Percentiles rank a stretch among this genome's conserved stretches.
Conservation (phyloP, 352 stramenopile species). For the Pythium phragmiticola region DNA sequence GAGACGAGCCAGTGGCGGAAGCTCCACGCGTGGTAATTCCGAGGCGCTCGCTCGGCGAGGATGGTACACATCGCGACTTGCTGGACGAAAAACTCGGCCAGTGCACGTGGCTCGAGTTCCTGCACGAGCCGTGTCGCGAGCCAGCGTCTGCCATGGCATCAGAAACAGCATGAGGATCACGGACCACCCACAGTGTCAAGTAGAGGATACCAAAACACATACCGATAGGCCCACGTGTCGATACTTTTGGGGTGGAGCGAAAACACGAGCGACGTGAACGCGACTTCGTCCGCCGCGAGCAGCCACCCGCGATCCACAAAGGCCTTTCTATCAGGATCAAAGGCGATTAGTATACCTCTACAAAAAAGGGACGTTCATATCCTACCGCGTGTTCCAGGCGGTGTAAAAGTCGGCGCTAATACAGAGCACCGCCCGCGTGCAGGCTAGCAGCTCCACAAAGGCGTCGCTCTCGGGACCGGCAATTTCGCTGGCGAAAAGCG, state of each 20-base stretch:
- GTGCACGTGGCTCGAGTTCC: slow-evolving; percentile 14
- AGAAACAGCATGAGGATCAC: neutral
- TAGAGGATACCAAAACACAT: slow-evolving; percentile 2
- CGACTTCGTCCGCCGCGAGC: slow-evolving; percentile 42
- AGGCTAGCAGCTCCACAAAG: slow-evolving; percentile 38
- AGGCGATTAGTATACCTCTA: neutral
- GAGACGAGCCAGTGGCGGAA: slow-evolving; percentile 78
- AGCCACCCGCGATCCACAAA: slow-evolving; percentile 48
- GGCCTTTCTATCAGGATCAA: slow-evolving; percentile 40
- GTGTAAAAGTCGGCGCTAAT: slow-evolving; percentile 84
- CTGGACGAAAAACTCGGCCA: slow-evolving; percentile 40
- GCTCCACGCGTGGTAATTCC: slow-evolving; percentile 87
- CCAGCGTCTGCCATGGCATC: slow-evolving; percentile 38
- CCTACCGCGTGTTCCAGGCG: slow-evolving; percentile 78
- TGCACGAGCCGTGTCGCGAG: slow-evolving; percentile 40
- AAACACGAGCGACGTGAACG: slow-evolving; percentile 74
- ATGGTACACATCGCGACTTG: slow-evolving; percentile 52
- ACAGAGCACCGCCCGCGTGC: slow-evolving; percentile 64
- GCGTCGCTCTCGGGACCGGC: slow-evolving; percentile 9
- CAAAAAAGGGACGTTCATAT: neutral
- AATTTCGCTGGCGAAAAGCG: slow-evolving; percentile 21
- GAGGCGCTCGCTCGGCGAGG: slow-evolving; percentile 60
- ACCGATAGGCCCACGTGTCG: slow-evolving; percentile 85
- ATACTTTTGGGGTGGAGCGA: slow-evolving; percentile 83
- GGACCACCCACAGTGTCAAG: too few species aligned